Conservation (phyloP, 768 basidiomycete species). For the Daedaleopsis sinensis region DNA sequence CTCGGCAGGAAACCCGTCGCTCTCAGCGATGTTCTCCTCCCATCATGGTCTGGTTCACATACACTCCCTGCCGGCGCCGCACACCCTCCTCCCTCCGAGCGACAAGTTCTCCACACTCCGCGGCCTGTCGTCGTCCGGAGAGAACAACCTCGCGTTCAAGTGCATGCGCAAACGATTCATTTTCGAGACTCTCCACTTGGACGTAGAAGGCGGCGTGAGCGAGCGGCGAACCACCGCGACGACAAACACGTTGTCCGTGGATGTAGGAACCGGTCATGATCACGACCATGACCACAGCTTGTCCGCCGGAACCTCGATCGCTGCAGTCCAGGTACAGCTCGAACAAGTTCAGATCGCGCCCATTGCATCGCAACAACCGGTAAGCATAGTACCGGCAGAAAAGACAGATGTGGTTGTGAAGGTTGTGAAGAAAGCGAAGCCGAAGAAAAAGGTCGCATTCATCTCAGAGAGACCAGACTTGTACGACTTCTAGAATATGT, state of each 20-base stretch:
- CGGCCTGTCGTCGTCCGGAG: conserved; percentile 76
- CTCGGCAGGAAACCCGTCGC: conserved; percentile 70
- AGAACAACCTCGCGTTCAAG: conserved; percentile 96
- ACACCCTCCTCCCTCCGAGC: conserved; percentile 75
- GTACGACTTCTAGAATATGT: conserved; percentile 62
- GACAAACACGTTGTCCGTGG: conserved; percentile 28
- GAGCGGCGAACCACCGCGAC: conserved; percentile 70
- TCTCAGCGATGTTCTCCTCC: conserved; percentile 73
- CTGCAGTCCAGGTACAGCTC: conserved; percentile 48
- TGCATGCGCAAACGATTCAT: conserved; percentile 86
- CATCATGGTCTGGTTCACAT: conserved; percentile 87
- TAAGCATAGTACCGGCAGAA: neutral
- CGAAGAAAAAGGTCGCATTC: conserved; percentile 71
- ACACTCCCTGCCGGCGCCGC: conserved; percentile 73
- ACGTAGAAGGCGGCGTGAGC: conserved; percentile 82
- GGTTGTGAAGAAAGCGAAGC: conserved; percentile 51
- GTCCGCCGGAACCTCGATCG: conserved; percentile 24
- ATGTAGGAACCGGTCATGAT: conserved; percentile 17
- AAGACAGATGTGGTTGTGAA: conserved; percentile 31
- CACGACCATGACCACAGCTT: conserved; percentile 13
- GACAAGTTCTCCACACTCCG: conserved; percentile 84
- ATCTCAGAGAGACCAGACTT: conserved; percentile 66
- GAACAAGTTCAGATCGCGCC: conserved; percentile 34
- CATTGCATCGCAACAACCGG: neutral
- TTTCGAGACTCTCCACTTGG: conserved; percentile 90